phyloP scores from a whole-genome alignment of 2,329 filamentous ascomycete species.

The Eurotiales sp. region DNA sequence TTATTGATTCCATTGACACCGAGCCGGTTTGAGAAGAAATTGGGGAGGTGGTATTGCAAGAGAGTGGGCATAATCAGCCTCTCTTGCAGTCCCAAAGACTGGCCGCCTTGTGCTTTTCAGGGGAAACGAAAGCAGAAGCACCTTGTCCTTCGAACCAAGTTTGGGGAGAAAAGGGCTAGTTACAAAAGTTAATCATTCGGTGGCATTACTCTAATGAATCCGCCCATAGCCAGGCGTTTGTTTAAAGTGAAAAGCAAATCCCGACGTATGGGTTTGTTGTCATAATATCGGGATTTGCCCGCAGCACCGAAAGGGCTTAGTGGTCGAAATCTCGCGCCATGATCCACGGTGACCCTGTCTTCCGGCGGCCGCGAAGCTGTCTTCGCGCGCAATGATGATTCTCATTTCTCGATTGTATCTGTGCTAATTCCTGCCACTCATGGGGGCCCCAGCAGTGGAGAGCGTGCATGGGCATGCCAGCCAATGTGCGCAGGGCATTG shows the following conservation, averaged over 20 bases:
- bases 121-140: slow-evolving; percentile 4
- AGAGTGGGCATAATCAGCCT: slow-evolving; percentile 14
- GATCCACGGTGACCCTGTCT: slow-evolving; percentile 8
- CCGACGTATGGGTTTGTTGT: slow-evolving; percentile 23
- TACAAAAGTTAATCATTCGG: slow-evolving; percentile 25
- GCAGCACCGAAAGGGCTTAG: slow-evolving; percentile 17
- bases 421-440: slow-evolving; percentile 1
- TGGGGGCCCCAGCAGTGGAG: not conserved
- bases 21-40: slow-evolving; percentile 9
- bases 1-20: slow-evolving; percentile 12
- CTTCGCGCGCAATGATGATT: not conserved
- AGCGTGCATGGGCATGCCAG: slow-evolving; percentile 1
- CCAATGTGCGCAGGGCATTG: slow-evolving; percentile 3
- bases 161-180: slow-evolving; percentile 15
- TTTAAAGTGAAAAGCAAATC: slow-evolving; percentile 28
- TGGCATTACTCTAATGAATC: slow-evolving; percentile 24
- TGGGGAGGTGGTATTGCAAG: not conserved
- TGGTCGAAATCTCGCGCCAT: slow-evolving; percentile 15
- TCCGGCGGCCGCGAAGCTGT: not conserved
- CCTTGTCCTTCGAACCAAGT: slow-evolving; percentile 11
- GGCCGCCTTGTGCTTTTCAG: not conserved
- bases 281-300: slow-evolving; percentile 32
- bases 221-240: slow-evolving; percentile 12
- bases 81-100: slow-evolving; percentile 11
- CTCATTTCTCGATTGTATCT: too few relatives aligned